Conservation (phyloP, 208 protist species). For the Acanthamoeba royreba region DNA sequence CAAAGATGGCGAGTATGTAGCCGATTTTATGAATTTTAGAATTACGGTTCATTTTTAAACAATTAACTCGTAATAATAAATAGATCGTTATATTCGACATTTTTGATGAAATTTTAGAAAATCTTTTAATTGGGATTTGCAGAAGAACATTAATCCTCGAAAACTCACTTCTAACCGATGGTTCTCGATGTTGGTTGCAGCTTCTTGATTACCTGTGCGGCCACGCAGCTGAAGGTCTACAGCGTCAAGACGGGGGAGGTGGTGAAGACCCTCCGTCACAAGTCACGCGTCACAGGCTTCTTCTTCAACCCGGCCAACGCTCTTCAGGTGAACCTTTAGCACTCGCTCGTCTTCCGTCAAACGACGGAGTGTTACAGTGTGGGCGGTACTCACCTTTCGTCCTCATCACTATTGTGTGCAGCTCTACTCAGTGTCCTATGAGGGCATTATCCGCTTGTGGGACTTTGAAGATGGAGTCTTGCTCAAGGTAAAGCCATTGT, state of each 20-base stretch:
- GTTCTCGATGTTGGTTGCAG: background rate
- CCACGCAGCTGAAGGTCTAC: background rate
- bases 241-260: slow-evolving; percentile 1
- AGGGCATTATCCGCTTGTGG: slow-evolving; percentile 31
- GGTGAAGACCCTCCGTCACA: background rate
- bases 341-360: too few species aligned
- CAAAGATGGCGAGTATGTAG: slow-evolving; percentile 21
- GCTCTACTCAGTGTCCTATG: background rate
- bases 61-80: too few species aligned
- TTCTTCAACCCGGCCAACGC: slow-evolving; percentile 25
- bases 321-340: too few species aligned
- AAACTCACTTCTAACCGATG: too few species aligned
- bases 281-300: background rate
- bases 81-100: too few species aligned
- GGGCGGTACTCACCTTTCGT: background rate
- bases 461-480: slow-evolving; percentile 21
- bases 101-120: background rate
- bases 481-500: background rate
- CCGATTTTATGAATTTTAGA: background rate
- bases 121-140: background rate
- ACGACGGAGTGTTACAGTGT: too few species aligned
- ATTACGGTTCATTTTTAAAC: background rate
- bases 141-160: background rate
- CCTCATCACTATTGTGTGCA: background rate
- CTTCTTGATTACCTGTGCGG: slow-evolving; percentile 6